These are phyloP conservation scores for Akanthomyces dipterigenus DNA, from an alignment of 2,329 filamentous ascomycete species.

Conservation along the genomic window DNA sequence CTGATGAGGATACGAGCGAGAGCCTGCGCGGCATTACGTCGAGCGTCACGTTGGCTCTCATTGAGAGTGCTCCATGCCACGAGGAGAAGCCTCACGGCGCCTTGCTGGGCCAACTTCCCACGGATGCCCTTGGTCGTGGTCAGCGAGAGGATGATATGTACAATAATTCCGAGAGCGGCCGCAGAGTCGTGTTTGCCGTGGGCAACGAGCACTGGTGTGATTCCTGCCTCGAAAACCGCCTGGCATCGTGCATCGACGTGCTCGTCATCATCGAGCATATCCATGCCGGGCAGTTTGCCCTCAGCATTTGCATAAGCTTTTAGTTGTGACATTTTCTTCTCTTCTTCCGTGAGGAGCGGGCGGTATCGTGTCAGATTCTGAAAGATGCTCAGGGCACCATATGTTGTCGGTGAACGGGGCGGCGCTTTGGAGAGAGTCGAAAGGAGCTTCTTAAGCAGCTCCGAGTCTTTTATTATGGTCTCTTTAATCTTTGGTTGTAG, in stretches of 20 bases:
- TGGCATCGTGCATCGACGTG: slow-evolving; percentile 71
- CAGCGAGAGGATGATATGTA: slow-evolving; percentile 71
- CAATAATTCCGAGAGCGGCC: slow-evolving; percentile 63
- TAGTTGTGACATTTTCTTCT: slow-evolving; percentile 84
- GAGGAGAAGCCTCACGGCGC: slow-evolving; percentile 80
- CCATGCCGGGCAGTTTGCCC: slow-evolving; percentile 53
- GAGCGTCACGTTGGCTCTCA: slow-evolving; percentile 36
- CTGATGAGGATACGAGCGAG: slow-evolving; percentile 82
- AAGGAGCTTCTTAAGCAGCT: slow-evolving; percentile 65
- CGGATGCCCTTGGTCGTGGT: slow-evolving; percentile 68
- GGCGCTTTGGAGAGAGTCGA: slow-evolving; percentile 51
- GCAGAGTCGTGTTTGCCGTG: slow-evolving; percentile 67
- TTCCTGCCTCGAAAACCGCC: slow-evolving; percentile 68
- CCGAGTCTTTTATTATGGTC: slow-evolving; percentile 59
- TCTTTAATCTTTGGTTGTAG: slow-evolving; percentile 82
- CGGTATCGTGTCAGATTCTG: slow-evolving; percentile 77
- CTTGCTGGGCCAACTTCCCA: slow-evolving; percentile 81
- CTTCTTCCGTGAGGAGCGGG: slow-evolving; percentile 75
- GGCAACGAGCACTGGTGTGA: slow-evolving; percentile 70
- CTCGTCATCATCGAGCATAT: slow-evolving; percentile 68
- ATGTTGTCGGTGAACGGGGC: slow-evolving; percentile 65
- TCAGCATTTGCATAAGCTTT: slow-evolving; percentile 90
- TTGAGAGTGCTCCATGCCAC: slow-evolving; percentile 59
- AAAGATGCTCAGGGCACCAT: slow-evolving; percentile 80
- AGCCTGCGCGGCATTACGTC: slow-evolving; percentile 65